Conservation (phyloP, 2,329 filamentous ascomycete species). For the Cytospora piceae region DNA sequence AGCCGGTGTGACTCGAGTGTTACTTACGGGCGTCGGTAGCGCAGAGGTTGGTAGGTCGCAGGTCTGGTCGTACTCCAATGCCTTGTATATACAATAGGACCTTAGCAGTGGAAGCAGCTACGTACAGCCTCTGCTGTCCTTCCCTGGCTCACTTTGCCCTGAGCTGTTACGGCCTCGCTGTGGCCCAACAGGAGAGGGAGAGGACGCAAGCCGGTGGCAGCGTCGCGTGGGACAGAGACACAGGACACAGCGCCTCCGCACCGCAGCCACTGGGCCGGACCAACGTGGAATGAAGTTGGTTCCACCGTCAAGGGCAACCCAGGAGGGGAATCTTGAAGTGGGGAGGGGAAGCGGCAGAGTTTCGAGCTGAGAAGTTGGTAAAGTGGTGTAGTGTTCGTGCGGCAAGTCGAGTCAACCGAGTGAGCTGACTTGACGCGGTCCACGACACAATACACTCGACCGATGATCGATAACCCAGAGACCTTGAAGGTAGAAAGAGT, state of each 20-base stretch:
- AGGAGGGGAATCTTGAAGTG: not conserved
- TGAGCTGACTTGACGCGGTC: not conserved
- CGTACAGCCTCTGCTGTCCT: conserved; percentile 8
- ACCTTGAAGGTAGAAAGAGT: not conserved
- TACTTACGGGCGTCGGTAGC: conserved; percentile 26
- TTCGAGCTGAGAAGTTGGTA: not conserved
- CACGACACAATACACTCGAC: not conserved
- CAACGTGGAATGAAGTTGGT: conserved; percentile 13
- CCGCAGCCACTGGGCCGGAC: conserved; percentile 21
- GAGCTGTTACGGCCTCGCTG: conserved; percentile 12
- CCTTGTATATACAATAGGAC: conserved; percentile 14
- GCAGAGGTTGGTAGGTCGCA: conserved; percentile 26
- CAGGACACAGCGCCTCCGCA: conserved; percentile 27
- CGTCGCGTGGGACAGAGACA: conserved; percentile 25
- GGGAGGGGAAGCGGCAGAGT: not conserved
- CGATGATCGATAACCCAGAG: not conserved
- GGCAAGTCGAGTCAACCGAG: conserved; percentile 12
- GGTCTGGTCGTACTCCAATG: conserved; percentile 29
- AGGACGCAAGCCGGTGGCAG: conserved; percentile 20
- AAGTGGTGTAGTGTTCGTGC: conserved; percentile 4
- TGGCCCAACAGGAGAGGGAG: conserved; percentile 2
- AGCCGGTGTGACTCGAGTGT: conserved; percentile 30
- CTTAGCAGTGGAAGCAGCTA: conserved; percentile 12
- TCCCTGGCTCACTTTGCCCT: conserved; percentile 5
- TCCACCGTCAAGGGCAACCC: conserved; percentile 5